Evolutionary conservation across 2,329 filamentous ascomycete species (phyloP).

Genomic region (Aspergillus hortae): DNA sequence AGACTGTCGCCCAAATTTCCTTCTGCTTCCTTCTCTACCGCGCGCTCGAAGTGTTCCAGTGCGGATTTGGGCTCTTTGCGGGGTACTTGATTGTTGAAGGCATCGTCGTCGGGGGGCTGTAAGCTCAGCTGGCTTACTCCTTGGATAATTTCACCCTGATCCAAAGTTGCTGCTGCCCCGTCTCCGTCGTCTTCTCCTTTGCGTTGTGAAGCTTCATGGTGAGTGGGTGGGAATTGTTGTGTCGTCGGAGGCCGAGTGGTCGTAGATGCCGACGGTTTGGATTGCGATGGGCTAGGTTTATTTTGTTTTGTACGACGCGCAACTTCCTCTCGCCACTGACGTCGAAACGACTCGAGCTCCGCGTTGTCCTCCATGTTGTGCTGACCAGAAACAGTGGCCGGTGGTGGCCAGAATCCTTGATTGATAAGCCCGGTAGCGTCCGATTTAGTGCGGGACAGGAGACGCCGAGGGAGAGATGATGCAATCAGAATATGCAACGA

Average conservation of each 20-base stretch:
- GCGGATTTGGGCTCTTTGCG: slow-evolving; percentile 65
- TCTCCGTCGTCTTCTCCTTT: slow-evolving; percentile 38
- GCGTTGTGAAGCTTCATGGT: slow-evolving; percentile 35
- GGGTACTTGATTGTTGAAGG: slow-evolving; percentile 28
- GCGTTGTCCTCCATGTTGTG: slow-evolving; percentile 48
- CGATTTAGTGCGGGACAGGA: slow-evolving; percentile 3
- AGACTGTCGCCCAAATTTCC: slow-evolving; percentile 88
- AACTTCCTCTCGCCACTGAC: slow-evolving; percentile 82
- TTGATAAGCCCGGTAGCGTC: slow-evolving; percentile 16
- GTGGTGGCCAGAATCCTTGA: slow-evolving; percentile 16
- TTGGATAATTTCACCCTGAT: slow-evolving; percentile 32
- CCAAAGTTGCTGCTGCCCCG: slow-evolving; percentile 19
- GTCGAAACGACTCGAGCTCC: slow-evolving; percentile 82
- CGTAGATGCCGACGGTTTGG: slow-evolving; percentile 13
- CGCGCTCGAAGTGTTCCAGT: slow-evolving; percentile 87
- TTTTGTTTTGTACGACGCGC: slow-evolving; percentile 42
- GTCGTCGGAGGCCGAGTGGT: slow-evolving; percentile 17
- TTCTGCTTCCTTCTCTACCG: slow-evolving; percentile 80
- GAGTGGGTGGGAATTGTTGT: slow-evolving; percentile 34
- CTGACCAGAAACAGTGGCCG: slow-evolving; percentile 16
- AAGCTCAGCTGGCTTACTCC: slow-evolving; percentile 35
- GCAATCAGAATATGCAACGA: background rate
- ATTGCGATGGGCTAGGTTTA: slow-evolving; percentile 11
- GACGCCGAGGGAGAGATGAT: background rate
- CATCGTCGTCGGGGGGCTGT: slow-evolving; percentile 34